Percentiles rank a stretch among this genome's conserved stretches.
Evolutionary conservation across 2,329 filamentous ascomycete species (phyloP).

Genomic region (Stachybotrys elegans): DNA sequence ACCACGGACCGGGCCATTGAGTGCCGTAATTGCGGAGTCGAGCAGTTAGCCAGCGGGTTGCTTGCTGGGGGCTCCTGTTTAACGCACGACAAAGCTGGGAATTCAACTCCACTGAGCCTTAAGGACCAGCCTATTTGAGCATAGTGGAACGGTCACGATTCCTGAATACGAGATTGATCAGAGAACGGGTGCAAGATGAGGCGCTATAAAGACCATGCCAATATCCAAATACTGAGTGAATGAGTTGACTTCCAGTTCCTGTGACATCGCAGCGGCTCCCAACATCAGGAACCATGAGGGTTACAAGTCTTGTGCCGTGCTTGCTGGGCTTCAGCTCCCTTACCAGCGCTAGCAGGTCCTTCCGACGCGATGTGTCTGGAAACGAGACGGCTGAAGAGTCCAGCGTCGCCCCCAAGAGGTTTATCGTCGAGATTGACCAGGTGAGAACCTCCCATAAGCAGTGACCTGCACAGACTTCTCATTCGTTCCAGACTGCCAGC

Average conservation of each 20-base stretch:
- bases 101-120: background rate
- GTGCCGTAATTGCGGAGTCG: no score
- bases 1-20: no score
- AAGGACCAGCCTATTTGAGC: background rate
- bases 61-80: no score
- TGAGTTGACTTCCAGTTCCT: background rate
- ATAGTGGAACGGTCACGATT: background rate
- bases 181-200: background rate
- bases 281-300: background rate
- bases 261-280: background rate
- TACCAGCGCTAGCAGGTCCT: background rate
- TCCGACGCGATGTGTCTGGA: background rate
- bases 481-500: background rate
- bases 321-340: background rate
- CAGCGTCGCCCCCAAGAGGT: slow-evolving; percentile 1
- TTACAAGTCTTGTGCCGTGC: background rate
- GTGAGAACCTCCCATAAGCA: background rate
- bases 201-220: background rate
- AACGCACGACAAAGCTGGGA: no score
- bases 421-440: slow-evolving; percentile 2
- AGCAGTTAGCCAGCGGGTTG: no score
- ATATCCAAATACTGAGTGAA: background rate
- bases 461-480: background rate
- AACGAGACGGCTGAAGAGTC: background rate
- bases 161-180: background rate